Evolutionary conservation across 306 rosid species (phyloP).

Genomic region (Dryas drummondii): DNA sequence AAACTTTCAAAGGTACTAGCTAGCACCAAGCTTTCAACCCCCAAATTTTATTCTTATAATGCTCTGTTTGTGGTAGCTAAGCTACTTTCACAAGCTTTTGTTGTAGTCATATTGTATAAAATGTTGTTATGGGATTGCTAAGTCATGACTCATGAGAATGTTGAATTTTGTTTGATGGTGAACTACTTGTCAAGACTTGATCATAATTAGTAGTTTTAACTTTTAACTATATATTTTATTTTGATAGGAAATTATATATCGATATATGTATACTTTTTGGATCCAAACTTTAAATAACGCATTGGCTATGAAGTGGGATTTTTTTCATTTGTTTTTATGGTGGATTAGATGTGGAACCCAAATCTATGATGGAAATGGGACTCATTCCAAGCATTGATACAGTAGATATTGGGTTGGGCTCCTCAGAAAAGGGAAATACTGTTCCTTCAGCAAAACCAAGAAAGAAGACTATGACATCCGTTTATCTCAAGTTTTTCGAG

Average conservation of each 20-base stretch:
- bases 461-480: slow-evolving; percentile 97
- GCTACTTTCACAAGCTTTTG: background rate
- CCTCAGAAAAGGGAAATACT: slow-evolving; percentile 67
- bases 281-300: background rate
- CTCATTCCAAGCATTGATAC: slow-evolving; percentile 60
- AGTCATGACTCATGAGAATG: background rate
- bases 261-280: too few species aligned
- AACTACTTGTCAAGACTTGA: background rate
- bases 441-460: slow-evolving; percentile 60
- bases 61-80: background rate
- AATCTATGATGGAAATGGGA: slow-evolving; percentile 70
- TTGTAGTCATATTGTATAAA: background rate
- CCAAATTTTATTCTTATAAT: background rate
- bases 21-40: background rate
- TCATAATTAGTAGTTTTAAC: too few species aligned
- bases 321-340: slow-evolving; percentile 18
- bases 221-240: too few species aligned
- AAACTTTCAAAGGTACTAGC: slow-evolving; percentile 65
- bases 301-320: background rate
- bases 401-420: slow-evolving; percentile 56
- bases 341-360: slow-evolving; percentile 64
- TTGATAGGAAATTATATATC: too few species aligned
- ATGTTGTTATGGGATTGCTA: background rate
- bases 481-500: slow-evolving; percentile 89
- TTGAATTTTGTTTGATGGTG: background rate